A percentile compares a stretch with the other conserved stretches of the same genome.
Conservation (phyloP, 2,329 filamentous ascomycete species). For the Trichoderma atroviride region DNA sequence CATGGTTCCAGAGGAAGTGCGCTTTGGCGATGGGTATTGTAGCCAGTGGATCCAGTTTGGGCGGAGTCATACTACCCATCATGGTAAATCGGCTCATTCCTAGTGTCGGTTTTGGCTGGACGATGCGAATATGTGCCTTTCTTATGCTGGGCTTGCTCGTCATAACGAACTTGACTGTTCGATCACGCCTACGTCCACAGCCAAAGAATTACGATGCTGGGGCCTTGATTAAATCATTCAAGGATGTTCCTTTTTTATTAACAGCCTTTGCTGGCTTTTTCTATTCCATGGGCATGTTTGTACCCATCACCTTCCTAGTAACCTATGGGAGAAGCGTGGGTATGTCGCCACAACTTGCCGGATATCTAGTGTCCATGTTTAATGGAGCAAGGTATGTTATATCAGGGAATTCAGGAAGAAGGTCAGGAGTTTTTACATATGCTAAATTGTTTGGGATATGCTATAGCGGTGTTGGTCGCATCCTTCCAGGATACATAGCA, state of each 20-base stretch:
- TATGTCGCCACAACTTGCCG: neutral
- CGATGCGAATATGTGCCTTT: neutral
- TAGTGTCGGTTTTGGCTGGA: neutral
- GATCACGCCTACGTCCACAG: neutral
- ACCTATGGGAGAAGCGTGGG: neutral
- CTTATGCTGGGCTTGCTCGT: neutral
- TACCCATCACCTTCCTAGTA: slow-evolving; percentile 2
- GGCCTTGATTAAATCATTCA: neutral
- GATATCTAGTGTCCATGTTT: neutral
- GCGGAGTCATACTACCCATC: neutral
- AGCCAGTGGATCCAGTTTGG: neutral
- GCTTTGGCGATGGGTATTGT: slow-evolving; percentile 2
- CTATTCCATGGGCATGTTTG: slow-evolving; percentile 2
- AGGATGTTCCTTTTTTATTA: neutral
- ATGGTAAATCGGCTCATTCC: neutral
- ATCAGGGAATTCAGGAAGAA: no score
- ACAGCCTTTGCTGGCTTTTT: neutral
- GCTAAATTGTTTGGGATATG: neutral
- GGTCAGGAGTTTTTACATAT: no score
- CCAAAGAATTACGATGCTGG: neutral
- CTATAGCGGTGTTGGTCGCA: neutral
- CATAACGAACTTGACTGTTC: neutral
- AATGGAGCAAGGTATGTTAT: neutral
- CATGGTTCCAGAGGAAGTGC: neutral
- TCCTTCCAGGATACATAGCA: neutral